Evolutionary conservation across 139 green algal species (phyloP), one percentile per base, ranked within the genome.

Genomic region (Chlorella sp.): DNA sequence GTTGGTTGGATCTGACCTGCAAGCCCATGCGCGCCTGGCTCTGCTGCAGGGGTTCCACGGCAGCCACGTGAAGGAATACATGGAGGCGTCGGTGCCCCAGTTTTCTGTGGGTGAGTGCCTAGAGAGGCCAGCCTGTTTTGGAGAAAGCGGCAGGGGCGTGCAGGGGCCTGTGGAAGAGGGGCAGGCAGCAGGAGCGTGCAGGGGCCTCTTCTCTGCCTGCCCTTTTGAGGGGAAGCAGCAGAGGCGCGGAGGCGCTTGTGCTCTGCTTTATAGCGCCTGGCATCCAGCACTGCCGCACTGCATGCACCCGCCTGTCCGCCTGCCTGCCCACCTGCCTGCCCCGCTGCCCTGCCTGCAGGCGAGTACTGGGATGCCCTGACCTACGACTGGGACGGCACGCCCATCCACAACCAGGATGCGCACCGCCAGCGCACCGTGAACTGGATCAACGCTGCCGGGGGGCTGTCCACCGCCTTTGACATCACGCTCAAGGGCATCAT

Each of bases 401-500:
- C 98, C 71, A 96, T 97, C 91, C 98, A 99, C 92, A 98, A 99
- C 95, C 97, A 99, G 94, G 94, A 98, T 90, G 73, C 88, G 24
- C 97, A 98, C 94, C 91, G 98, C 22, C 96, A 99, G 94, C 95
- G 96, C 86, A 98, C 94, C 37, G 92, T 98, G 82, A 96, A 98
- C 94, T 99, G 97, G 97, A 97, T 92, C 82, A 96, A 99, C 91
- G 83, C 88, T 19, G 98, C 97, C 16, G 97, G 97, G 9, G 97
- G 96, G 88, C 98, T 96, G 39, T 90, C 95, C 22, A 96, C 95
- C 4, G 97, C 97, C 53, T 99, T 99, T 91, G 98, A 99, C 94
- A 99, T 99, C 96, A 99, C 97, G 71, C 98, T 95, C 86, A 99
- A 99, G 91, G 91, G 97, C 98, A 91, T 97, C 97, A 34, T 89